Percentiles rank a stretch among this genome's conserved stretches.
phyloP scores from a whole-genome alignment of 2,329 filamentous ascomycete genomes.

The Hymenoscyphus albidus region DNA sequence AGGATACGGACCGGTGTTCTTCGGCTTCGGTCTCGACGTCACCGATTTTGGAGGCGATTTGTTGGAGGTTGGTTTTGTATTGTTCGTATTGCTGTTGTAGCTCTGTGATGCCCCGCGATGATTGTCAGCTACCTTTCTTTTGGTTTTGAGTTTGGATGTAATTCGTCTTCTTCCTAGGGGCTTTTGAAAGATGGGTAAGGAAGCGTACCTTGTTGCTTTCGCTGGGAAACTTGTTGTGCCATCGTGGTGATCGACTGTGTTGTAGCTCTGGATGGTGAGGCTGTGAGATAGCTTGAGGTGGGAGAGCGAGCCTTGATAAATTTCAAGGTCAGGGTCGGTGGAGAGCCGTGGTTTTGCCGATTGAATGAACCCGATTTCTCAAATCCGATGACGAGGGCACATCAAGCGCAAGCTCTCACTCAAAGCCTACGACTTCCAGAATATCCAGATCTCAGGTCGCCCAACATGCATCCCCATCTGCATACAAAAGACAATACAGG shows the following conservation, averaged over 20 bases:
- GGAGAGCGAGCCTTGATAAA: not conserved
- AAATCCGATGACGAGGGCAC: not conserved
- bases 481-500: constrained; percentile 89
- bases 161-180: not conserved
- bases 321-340: not conserved
- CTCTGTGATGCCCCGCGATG: constrained; percentile 51
- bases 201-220: constrained; percentile 37
- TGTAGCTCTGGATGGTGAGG: constrained; percentile 5
- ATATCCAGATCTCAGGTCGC: not conserved
- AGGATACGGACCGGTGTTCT: constrained; percentile 81
- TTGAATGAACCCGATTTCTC: constrained; percentile 11
- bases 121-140: not conserved
- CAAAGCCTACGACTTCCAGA: constrained; percentile 7
- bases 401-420: constrained; percentile 15
- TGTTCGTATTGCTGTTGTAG: constrained; percentile 76
- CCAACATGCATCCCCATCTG: constrained; percentile 90
- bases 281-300: not conserved
- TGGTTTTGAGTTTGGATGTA: not conserved
- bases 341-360: constrained; percentile 1
- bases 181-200: not conserved
- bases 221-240: constrained; percentile 34
- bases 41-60: constrained; percentile 92
- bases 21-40: constrained; percentile 97
- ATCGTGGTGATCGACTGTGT: constrained; percentile 21
- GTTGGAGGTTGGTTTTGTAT: constrained; percentile 77